Conservation (phyloP, 106 monocot genomes). For the Gastrodia elata region DNA sequence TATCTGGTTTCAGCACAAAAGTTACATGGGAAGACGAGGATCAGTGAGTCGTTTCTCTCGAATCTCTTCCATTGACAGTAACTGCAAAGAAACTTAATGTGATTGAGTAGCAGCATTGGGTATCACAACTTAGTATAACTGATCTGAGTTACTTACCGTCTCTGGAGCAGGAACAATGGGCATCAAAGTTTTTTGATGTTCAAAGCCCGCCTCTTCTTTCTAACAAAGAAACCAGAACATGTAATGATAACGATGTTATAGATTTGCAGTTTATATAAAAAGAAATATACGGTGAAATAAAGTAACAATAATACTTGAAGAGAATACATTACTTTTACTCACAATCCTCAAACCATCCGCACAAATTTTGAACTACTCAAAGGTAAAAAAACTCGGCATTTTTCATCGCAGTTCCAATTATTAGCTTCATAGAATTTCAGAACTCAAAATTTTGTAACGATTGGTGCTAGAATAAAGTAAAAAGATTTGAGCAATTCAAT, state of each 20-base stretch:
- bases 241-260: neutral
- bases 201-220: conserved; percentile 82
- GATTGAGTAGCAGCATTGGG: neutral
- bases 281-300: neutral
- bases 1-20: neutral
- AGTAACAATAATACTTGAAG: no score
- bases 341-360: no score
- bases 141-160: conserved; percentile 18
- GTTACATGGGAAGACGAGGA: conserved; percentile 88
- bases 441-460: no score
- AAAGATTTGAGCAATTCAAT: no score
- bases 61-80: conserved; percentile 74
- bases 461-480: no score
- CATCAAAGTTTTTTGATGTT: conserved; percentile 66
- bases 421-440: no score
- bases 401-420: no score
- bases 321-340: no score
- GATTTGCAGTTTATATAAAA: neutral
- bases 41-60: conserved; percentile 70
- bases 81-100: conserved; percentile 33
- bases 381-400: neutral
- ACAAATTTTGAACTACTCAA: neutral
- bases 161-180: conserved; percentile 80
- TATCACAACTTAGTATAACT: neutral
- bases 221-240: conserved; percentile 15